Percentiles rank a stretch among this genome's conserved stretches.
phyloP scores from a whole-genome alignment of 129 eudicot genomes.

The Flaveria bidentis region DNA sequence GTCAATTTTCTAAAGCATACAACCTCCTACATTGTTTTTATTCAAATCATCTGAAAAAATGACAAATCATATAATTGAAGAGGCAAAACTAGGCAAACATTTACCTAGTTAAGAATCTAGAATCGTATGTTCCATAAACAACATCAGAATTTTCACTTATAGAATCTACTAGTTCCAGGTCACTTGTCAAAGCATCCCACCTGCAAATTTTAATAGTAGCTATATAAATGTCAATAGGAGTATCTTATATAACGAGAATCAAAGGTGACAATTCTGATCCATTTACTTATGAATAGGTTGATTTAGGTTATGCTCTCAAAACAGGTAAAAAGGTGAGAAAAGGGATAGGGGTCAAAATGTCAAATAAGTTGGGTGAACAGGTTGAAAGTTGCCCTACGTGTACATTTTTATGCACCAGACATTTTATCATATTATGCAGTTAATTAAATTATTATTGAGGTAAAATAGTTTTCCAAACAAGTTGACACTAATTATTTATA shows the following conservation, averaged over 20 bases:
- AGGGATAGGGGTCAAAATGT: not conserved
- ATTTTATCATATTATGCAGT: not conserved
- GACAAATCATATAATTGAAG: not conserved
- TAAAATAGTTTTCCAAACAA: not conserved
- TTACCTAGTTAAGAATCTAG: constrained; percentile 58
- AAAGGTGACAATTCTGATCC: not conserved
- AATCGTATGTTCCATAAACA: constrained; percentile 75
- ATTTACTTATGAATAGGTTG: not conserved
- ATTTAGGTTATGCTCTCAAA: not conserved
- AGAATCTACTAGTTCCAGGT: constrained; percentile 76
- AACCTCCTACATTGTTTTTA: not conserved
- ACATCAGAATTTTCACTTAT: constrained; percentile 75
- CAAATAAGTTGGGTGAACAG: not conserved
- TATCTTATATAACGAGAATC: not conserved
- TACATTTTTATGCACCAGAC: not conserved
- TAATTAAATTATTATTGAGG: not conserved
- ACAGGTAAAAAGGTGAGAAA: not conserved
- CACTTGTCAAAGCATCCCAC: constrained; percentile 89
- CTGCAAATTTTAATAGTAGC: constrained; percentile 38
- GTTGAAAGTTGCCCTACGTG: not conserved
- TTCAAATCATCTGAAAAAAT: constrained; percentile 4
- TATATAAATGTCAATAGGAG: not conserved
- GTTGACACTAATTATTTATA: not conserved
- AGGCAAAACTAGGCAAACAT: not conserved
- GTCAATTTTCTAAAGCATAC: not conserved